Evolutionary conservation across 192 early-diverging fungal species (phyloP).

Genomic region (Coemansia sp.): DNA sequence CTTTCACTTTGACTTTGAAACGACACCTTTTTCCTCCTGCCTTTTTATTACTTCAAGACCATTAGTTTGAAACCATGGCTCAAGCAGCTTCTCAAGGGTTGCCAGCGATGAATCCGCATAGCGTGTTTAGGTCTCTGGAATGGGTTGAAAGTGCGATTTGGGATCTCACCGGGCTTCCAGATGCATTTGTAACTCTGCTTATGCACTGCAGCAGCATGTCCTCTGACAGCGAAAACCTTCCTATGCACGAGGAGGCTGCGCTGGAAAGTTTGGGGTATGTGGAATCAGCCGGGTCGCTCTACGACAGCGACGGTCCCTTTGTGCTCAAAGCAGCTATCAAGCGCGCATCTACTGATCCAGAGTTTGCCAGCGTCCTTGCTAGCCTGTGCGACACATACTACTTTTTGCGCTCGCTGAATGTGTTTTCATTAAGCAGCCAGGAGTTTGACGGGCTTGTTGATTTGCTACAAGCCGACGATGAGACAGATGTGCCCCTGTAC

Average conservation of each 20-base stretch:
- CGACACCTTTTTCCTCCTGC: background rate
- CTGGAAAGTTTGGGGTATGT: conserved; percentile 16
- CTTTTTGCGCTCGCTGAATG: conserved; percentile 36
- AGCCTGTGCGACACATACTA: conserved; percentile 45
- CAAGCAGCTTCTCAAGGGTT: conserved; percentile 8
- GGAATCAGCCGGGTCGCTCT: conserved; percentile 22
- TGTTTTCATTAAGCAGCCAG: conserved; percentile 18
- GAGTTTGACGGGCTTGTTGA: conserved; percentile 31
- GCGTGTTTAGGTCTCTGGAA: conserved; percentile 38
- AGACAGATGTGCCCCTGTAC: conserved; percentile 5
- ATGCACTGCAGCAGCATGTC: conserved; percentile 27
- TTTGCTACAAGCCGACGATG: conserved; percentile 19
- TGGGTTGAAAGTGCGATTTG: conserved; percentile 37
- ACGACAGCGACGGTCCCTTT: conserved; percentile 26
- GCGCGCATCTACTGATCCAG: conserved; percentile 11
- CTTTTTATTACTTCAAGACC: background rate
- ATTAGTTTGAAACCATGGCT: conserved; percentile 8
- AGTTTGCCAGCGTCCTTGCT: conserved; percentile 21
- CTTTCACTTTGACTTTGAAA: background rate
- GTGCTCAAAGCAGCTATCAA: conserved; percentile 28
- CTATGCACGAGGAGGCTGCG: conserved; percentile 14
- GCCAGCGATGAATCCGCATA: conserved; percentile 9
- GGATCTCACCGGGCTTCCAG: conserved; percentile 42
- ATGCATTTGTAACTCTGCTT: conserved; percentile 35
- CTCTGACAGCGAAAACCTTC: conserved; percentile 15